These are phyloP conservation scores for Jacaranda copaia DNA, from an alignment of 257 asterid genomes.

Conservation along the genomic window DNA sequence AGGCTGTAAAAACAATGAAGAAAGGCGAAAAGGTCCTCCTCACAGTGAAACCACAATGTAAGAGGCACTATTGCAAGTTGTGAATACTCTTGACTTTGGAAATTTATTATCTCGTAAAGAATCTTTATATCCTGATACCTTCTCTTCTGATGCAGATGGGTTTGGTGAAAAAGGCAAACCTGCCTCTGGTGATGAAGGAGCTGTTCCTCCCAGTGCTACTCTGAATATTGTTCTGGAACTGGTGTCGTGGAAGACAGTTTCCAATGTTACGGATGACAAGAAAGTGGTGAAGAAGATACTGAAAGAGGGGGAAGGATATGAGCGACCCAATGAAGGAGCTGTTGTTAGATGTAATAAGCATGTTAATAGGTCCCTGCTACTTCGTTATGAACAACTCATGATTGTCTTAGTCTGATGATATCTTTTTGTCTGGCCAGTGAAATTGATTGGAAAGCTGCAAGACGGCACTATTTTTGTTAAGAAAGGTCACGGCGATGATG, in stretches of 20 bases:
- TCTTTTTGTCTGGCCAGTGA: constrained; percentile 50
- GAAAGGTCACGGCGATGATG: constrained; percentile 58
- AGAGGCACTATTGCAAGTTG: constrained; percentile 22
- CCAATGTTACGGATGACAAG: constrained; percentile 70
- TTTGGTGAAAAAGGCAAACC: constrained; percentile 74
- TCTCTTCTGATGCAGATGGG: constrained; percentile 52
- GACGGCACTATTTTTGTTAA: constrained; percentile 67
- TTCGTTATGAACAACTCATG: not conserved
- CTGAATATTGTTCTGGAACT: constrained; percentile 57
- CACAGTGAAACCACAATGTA: constrained; percentile 75
- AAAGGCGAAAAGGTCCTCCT: constrained; percentile 75
- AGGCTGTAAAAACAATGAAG: constrained; percentile 83
- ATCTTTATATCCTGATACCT: not conserved
- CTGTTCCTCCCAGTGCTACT: constrained; percentile 65
- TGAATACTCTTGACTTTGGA: not conserved
- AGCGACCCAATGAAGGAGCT: constrained; percentile 74
- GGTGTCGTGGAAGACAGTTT: constrained; percentile 70
- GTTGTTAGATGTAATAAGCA: constrained; percentile 60
- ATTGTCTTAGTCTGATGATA: not conserved
- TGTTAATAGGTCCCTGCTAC: not conserved
- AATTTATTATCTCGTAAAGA: not conserved
- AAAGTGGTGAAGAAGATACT: constrained; percentile 69
- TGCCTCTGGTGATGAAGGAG: constrained; percentile 56
- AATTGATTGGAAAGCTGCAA: constrained; percentile 65
- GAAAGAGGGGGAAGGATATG: constrained; percentile 77